phyloP scores from a whole-genome alignment of 2,329 filamentous ascomycete species.

The Fusarium begoniae region DNA sequence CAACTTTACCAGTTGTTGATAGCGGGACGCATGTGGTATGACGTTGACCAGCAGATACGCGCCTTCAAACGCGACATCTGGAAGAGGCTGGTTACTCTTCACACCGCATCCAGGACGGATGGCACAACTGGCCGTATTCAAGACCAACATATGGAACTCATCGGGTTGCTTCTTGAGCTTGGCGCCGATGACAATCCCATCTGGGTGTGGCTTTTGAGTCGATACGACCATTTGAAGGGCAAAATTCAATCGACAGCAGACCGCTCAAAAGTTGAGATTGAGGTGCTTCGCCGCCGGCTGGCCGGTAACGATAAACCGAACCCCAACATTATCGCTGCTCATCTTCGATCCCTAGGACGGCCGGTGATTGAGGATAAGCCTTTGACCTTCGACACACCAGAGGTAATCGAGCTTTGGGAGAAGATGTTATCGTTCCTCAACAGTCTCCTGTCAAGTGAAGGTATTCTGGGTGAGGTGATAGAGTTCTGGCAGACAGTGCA shows the following conservation, averaged over 20 bases:
- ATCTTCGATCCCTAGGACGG: conserved; percentile 77
- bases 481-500: conserved; percentile 95
- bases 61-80: conserved; percentile 89
- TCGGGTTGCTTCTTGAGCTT: conserved; percentile 87
- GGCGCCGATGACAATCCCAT: conserved; percentile 97
- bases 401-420: conserved; percentile 93
- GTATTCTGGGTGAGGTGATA: conserved; percentile 86
- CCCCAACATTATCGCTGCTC: conserved; percentile 73
- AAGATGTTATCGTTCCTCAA: conserved; percentile 80
- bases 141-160: conserved; percentile 90
- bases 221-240: conserved; percentile 87
- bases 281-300: conserved; percentile 84
- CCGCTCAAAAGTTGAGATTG: conserved; percentile 89
- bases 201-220: conserved; percentile 92
- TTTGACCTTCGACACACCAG: conserved; percentile 76
- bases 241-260: conserved; percentile 85
- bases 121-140: conserved; percentile 65
- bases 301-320: conserved; percentile 78
- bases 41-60: conserved; percentile 88
- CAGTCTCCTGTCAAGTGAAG: conserved; percentile 78
- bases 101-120: conserved; percentile 64
- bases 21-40: conserved; percentile 93
- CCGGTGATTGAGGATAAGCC: conserved; percentile 70
- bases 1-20: conserved; percentile 88
- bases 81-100: conserved; percentile 78